Base-by-base conservation (phyloP, 1,284 basidiomycete species). In the Rhodotorula sp. region DNA sequence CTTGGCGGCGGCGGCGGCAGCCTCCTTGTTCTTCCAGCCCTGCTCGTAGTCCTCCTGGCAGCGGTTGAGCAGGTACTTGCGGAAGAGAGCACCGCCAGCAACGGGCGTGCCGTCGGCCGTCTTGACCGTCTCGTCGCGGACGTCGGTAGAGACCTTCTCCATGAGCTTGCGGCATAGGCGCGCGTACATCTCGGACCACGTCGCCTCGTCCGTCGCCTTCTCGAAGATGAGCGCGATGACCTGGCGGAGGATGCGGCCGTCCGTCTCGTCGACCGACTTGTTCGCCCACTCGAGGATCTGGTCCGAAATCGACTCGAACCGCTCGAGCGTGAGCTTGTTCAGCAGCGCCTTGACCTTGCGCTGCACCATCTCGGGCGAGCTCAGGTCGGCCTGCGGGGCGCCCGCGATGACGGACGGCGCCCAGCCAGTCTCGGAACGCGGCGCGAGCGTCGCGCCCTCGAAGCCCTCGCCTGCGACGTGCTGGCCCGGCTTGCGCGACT, bases 171-270 rank as follows among this genome's bases (percentile, higher is more conserved):
- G 87, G 81, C 94, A 97, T 59, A 99, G 85, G 63, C 91, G 89
- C 39, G 96, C 96, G 82, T 98, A 97, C 92, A 97, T 97, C 84
- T 93, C 91, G 19, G 91, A 94, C 90, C 92, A 97, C 50, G 90
- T 88, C 27, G 92, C 92, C 83, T 98, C 94, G 82, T 96, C 92
- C 34, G 92, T 97, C 8, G 94, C 94, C 86, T 96, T 96, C 82
- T 98, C 94, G 82, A 97, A 97, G 58, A 98, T 92, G 66, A 97
- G 89, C 76, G 90, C 89, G 83, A 97, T 97, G 80, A 97, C 95
- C 79, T 95, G 92, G 78, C 95, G 93, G 78, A 98, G 87, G 2
- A 94, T 97, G 73, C 91, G 88, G 7, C 94, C 95, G 80, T 98
- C 93, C 80, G 88, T 91, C 86, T 99, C 95, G 77, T 89, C 87